phyloP scores from a whole-genome alignment of 495 filamentous ascomycete genomes.

The Xylaria sp. region DNA sequence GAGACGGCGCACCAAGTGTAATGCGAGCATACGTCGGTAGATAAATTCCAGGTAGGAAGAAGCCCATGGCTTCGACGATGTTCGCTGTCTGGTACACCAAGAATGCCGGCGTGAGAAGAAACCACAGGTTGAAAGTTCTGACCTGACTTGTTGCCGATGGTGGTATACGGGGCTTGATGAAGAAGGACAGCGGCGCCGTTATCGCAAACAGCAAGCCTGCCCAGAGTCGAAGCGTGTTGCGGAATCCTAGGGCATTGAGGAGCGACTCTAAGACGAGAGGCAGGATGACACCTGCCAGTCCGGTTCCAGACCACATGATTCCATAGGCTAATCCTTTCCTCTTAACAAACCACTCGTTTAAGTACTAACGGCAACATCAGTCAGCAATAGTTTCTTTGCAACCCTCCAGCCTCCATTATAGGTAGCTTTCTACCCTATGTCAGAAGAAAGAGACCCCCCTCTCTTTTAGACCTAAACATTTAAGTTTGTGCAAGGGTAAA shows the following conservation, averaged over 20 bases:
- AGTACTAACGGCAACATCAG: constrained; percentile 34
- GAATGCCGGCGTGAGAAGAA: constrained; percentile 55
- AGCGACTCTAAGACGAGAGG: constrained; percentile 60
- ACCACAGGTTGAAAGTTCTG: constrained; percentile 51
- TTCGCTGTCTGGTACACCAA: constrained; percentile 61
- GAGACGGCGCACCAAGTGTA: constrained; percentile 43
- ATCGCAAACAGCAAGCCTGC: constrained; percentile 56
- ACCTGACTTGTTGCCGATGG: constrained; percentile 42
- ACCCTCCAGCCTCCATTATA: not conserved
- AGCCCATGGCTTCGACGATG: constrained; percentile 67
- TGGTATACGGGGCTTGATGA: constrained; percentile 65
- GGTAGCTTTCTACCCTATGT: not conserved
- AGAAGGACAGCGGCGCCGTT: constrained; percentile 62
- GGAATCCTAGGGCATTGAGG: constrained; percentile 61
- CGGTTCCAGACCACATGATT: constrained; percentile 59
- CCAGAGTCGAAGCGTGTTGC: constrained; percentile 61
- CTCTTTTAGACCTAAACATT: not conserved
- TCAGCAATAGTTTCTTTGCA: constrained; percentile 4
- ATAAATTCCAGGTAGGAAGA: constrained; percentile 69
- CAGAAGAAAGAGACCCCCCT: not conserved
- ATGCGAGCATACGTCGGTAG: constrained; percentile 58
- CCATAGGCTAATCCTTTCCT: constrained; percentile 63
- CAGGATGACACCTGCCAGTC: constrained; percentile 47
- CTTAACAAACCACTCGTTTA: constrained; percentile 65
- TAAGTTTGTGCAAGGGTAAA: not conserved